A percentile compares a stretch with the other conserved stretches of the same genome.
These are phyloP conservation scores for Starmera amethionina DNA, from an alignment of 805 yeast species.

Conservation along the genomic window DNA sequence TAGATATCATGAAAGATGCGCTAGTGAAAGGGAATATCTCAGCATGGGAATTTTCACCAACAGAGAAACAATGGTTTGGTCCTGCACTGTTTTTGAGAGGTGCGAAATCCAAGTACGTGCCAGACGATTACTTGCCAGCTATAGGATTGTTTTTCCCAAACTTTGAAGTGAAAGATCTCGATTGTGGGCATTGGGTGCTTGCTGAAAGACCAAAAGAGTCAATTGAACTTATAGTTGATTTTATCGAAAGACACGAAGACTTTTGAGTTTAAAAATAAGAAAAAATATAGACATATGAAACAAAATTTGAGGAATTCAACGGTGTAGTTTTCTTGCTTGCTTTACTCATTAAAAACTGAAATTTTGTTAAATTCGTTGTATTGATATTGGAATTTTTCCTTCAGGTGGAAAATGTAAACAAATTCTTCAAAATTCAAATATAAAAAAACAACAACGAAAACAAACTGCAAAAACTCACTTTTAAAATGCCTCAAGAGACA, in stretches of 20 bases:
- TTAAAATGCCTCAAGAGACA: background rate
- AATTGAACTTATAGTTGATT: slow-evolving; percentile 49
- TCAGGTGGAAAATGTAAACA: no score
- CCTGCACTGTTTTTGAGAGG: slow-evolving; percentile 81
- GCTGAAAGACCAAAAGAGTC: slow-evolving; percentile 80
- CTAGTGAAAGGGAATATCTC: slow-evolving; percentile 60
- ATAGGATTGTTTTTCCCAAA: slow-evolving; percentile 74
- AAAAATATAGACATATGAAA: background rate
- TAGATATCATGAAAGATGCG: slow-evolving; percentile 55
- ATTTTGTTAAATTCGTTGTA: no score
- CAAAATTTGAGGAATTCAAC: background rate
- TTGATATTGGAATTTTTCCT: no score
- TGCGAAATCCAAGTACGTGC: slow-evolving; percentile 60
- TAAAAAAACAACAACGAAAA: background rate
- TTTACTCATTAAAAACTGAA: no score
- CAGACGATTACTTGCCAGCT: slow-evolving; percentile 69
- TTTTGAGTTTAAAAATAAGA: background rate
- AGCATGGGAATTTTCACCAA: slow-evolving; percentile 64
- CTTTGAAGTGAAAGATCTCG: slow-evolving; percentile 63
- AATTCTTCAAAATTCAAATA: no score
- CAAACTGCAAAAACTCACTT: background rate
- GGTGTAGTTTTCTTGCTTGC: no score
- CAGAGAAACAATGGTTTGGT: slow-evolving; percentile 45
- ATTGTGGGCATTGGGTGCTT: slow-evolving; percentile 90
- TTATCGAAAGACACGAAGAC: slow-evolving; percentile 39